Base-by-base conservation (phyloP, 495 filamentous ascomycete genomes). In the Chaetomium cochliodes region DNA sequence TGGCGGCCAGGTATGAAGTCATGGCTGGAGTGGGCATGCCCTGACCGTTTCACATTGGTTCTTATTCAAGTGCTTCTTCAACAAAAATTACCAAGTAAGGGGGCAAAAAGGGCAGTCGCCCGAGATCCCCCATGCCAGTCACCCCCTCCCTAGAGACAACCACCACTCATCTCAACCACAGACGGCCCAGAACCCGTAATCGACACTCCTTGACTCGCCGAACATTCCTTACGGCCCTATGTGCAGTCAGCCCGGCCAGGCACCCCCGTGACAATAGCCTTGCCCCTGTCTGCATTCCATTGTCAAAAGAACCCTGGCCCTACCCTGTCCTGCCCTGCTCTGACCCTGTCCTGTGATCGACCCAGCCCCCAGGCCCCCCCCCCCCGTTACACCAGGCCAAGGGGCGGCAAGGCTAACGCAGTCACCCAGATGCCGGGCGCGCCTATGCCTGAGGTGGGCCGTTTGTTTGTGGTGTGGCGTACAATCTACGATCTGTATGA, bases 401-500 rank as follows among this genome's bases (percentile, higher is more conserved):
- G 20, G 20, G 20, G 46, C 46, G 58, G 42, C 50, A 52, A 26
- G 25, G 25, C 33, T 37, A 37, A 37, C 33, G 33, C 50, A 28
- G 25, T 52, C 50, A 52, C 18, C n/a, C 46, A 52, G 13, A 28
- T 6, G 28, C 3, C 28, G 26, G 50, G 51, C 23, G 51, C 23
- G 49, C 49, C 18, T 42, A 26, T 44, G 47, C 22, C 20, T 22
- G 2, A 25, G 23, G 23, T 15, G 5, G 18, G 30, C 26, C 11
- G 5, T n/a, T n/a, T 8, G 28, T 55, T 57, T 41, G 54, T 57
- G 54, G 18, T 57, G n/a, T 18, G 54, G 54, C 23, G 54, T 23
- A 57, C 54, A 57, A 57, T 41, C 33, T 41, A 13, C 67, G 67
- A 69, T 65, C 68, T 63, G 68, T 70, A 51, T 51, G 22, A 67